A percentile compares a stretch with the other conserved stretches of the same genome.
phyloP scores from a whole-genome alignment of 169 alveolate species.

The Plasmodium knowlesi region DNA sequence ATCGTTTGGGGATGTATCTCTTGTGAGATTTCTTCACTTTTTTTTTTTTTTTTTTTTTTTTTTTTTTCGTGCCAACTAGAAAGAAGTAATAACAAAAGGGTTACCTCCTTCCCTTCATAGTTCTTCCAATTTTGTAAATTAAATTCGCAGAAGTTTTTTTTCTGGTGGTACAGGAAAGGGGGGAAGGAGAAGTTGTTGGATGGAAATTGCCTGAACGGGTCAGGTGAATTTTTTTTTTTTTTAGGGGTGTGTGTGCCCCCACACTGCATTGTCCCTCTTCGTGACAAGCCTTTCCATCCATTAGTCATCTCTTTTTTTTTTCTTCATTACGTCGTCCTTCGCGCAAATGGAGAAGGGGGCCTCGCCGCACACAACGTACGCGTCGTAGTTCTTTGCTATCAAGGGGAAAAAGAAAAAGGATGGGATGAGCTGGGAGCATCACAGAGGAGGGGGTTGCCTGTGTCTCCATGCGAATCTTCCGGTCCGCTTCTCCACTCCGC shows the following conservation, averaged over 20 bases:
- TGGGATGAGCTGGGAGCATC: not conserved
- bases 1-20: not conserved
- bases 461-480: not conserved
- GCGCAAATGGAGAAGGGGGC: constrained; percentile 70
- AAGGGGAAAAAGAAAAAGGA: not conserved
- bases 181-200: not conserved
- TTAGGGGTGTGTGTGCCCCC: not conserved
- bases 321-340: constrained; percentile 47
- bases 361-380: constrained; percentile 76
- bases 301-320: constrained; percentile 1
- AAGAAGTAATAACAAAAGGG: not conserved
- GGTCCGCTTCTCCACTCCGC: not conserved
- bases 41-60: constrained; percentile 17
- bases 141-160: constrained; percentile 42
- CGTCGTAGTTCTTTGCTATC: constrained; percentile 70
- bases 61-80: not conserved
- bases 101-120: constrained; percentile 24
- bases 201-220: not conserved
- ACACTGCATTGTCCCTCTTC: not conserved
- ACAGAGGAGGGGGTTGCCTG: not conserved
- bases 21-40: not conserved
- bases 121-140: constrained; percentile 13
- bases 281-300: not conserved
- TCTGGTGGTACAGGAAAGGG: not conserved
- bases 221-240: too few species aligned